Conservation (phyloP, 345 rosid species). For the Tarenaya hassleriana region DNA sequence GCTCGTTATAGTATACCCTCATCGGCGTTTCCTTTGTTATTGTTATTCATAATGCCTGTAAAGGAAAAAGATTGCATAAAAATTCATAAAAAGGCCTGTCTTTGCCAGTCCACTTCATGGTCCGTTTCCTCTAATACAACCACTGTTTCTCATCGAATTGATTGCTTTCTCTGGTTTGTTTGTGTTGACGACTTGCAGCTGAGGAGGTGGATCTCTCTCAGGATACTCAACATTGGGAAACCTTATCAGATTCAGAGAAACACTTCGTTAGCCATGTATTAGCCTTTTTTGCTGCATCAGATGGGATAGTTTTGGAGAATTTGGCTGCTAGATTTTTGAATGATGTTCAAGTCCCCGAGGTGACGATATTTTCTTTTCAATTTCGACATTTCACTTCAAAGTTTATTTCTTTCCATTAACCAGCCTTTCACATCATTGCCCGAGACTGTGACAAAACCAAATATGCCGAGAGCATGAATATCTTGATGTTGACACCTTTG, state of each 20-base stretch:
- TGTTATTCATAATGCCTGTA: no score
- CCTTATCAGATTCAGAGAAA: constrained; percentile 51
- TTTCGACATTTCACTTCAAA: not conserved
- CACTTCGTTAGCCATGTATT: constrained; percentile 77
- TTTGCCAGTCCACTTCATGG: not conserved
- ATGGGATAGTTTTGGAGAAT: constrained; percentile 90
- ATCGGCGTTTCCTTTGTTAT: no score
- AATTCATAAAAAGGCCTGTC: not conserved
- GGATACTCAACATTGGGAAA: constrained; percentile 77
- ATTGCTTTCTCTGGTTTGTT: not conserved
- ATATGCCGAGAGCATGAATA: constrained; percentile 2
- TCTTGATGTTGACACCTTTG: constrained; percentile 1
- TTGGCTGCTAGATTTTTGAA: constrained; percentile 79
- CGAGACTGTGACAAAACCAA: no score
- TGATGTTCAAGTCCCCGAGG: constrained; percentile 90
- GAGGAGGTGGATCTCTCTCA: constrained; percentile 91
- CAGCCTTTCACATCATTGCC: no score
- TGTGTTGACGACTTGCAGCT: constrained; percentile 39
- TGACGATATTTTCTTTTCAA: constrained; percentile 13
- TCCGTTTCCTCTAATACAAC: not conserved
- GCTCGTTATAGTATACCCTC: no score
- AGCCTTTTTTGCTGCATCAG: constrained; percentile 91
- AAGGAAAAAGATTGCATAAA: not conserved
- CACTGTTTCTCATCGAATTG: constrained; percentile 2
- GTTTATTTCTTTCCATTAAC: not conserved